Base-by-base conservation (phyloP, 2,329 filamentous ascomycete genomes). In the Ilyonectria robusta region DNA sequence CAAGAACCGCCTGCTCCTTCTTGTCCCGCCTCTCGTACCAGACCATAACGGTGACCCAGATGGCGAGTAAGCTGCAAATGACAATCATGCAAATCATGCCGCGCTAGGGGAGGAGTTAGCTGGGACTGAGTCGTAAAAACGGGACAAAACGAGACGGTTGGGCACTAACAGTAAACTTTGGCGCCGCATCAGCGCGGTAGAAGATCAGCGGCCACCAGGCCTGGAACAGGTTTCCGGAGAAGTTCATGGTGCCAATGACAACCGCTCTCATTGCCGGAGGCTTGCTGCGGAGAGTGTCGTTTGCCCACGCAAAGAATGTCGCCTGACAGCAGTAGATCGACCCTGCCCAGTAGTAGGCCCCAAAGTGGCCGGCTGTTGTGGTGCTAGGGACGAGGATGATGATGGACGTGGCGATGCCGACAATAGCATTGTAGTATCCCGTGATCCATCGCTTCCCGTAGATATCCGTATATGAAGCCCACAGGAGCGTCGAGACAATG, bases 301-400 rank as follows among this genome's bases (percentile, higher is more conserved):
- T 88, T 5, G 82, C 81, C 86, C 86, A 89, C 1, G 86, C 87
- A 66, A 87, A 88, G 3, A 81, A 73, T 2, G 65, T 67, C 7
- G 65, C 65, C 46, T 67, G 65, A 21, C 65, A 67, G 44, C 65
- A 67, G 50, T 67, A 67, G 23, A 67, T 67, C 13, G 65, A 63
- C 0, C 65, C 65, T 1, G 65, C 65, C 65, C 65, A 67, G 60
- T 67, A 67, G 44, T 67, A 67, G 3, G 65, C 51, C 10, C 65
- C 65, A 2, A 90, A 78, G 0, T 86, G 88, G 6, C 83, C 83
- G 10, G 87, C 78, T 0, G 88, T 68, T 1, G 55, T 31, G 1
- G 61, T 78, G 69, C 7, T 29, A 9, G 65, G 65, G 13, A 50
- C 60, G 6, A 67, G 60, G 15, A 67, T 55, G 31, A 67, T 67